These are phyloP conservation scores for Pseudogymnoascus sp. DNA, from an alignment of 2,329 filamentous ascomycete species.

Conservation along the genomic window DNA sequence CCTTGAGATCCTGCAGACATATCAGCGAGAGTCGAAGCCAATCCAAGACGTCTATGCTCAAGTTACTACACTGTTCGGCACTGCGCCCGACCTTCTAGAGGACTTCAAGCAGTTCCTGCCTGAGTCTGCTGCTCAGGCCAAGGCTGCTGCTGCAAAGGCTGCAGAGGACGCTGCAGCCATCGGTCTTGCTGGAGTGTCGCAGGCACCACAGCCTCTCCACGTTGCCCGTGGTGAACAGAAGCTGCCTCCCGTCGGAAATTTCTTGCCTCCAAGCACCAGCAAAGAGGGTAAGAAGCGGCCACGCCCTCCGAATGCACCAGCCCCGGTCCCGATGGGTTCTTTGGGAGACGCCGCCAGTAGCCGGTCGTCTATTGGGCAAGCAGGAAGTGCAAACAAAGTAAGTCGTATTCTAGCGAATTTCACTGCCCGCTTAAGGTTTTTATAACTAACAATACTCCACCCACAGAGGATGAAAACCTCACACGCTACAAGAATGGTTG, in stretches of 20 bases:
- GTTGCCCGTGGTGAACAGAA: conserved; percentile 49
- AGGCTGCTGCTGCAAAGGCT: conserved; percentile 49
- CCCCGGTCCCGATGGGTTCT: conserved; percentile 23
- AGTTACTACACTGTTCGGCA: conserved; percentile 87
- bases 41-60: conserved; percentile 98
- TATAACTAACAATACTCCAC: conserved; percentile 4
- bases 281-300: conserved; percentile 89
- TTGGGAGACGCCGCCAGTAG: conserved; percentile 20
- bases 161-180: conserved; percentile 58
- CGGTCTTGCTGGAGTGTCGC: conserved; percentile 37
- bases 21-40: conserved; percentile 94
- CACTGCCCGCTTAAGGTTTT: not conserved
- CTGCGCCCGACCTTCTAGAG: conserved; percentile 87
- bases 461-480: conserved; percentile 64
- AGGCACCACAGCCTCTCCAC: conserved; percentile 47
- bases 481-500: conserved; percentile 48
- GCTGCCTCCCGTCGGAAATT: conserved; percentile 91
- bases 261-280: conserved; percentile 69
- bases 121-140: conserved; percentile 69
- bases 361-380: conserved; percentile 22
- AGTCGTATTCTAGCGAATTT: conserved; percentile 18
- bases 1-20: conserved; percentile 93
- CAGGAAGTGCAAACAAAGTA: conserved; percentile 43
- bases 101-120: conserved; percentile 98
- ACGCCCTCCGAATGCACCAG: conserved; percentile 41